Base-by-base conservation (phyloP, 768 basidiomycete genomes). In the Lyophyllum semitale region DNA sequence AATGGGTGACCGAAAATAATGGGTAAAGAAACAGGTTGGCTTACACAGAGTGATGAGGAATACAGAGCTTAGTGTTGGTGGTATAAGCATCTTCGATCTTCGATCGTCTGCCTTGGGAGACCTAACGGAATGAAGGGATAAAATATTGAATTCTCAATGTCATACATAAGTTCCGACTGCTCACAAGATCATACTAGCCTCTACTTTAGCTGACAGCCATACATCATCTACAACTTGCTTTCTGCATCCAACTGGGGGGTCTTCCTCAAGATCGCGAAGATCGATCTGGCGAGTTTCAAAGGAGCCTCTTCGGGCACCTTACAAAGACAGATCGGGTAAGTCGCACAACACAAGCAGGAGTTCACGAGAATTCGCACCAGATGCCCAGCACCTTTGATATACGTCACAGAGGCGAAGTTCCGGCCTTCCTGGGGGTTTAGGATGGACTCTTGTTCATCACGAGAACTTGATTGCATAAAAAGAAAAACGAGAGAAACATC, bases 281-380 rank as follows among this genome's bases (percentile, higher is more conserved):
- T 59, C 4, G 63, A 66, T 13, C 49, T 48, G 9, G 65, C 68
- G 8, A 71, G 60, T 33, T 66, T 64, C 5, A 60, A 54, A 9
- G 70, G 69, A 2, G 65, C 63, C 44, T 70, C 66, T 51, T 70
- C 66, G 7, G 65, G 64, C 9, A 71, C 62, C 70, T 71, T 15
- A 11, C 33, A 47, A 43, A 25, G 17, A 26, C 8, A 22, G 13
- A 32, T 18, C 25, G 23, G 2, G 3, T 48, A 17, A 2, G 8
- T 20, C n/a, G 5, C 22, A 42, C 26, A 41, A 18, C 13, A 22
- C 22, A 23, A 37, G 8, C n/a, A n/a, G n/a, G n/a, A 8, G 42
- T 1, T 27, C 22, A 2, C 27, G 32, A 51, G n/a, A 26, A 32
- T 41, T 8, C 38, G 42, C 37, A 73, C 71, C 60, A 74, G 50